A percentile compares a stretch with the other conserved stretches of the same genome.
phyloP scores from a whole-genome alignment of 306 rosid genomes.

The Medicago truncatula region DNA sequence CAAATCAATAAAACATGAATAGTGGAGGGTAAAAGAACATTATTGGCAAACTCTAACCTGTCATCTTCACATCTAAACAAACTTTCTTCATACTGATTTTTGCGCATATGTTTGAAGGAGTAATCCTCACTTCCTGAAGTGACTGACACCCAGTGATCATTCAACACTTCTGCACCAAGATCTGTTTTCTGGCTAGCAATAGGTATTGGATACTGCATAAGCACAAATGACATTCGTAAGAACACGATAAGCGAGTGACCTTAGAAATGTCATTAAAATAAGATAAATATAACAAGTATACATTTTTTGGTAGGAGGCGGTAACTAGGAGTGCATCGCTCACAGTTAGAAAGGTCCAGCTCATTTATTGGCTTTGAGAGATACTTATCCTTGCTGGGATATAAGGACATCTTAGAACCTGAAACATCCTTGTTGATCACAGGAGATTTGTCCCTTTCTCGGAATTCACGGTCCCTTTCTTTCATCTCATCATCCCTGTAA shows the following conservation, averaged over 20 bases:
- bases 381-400: constrained; percentile 93
- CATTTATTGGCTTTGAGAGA: constrained; percentile 86
- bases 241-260: constrained; percentile 37
- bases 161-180: constrained; percentile 82
- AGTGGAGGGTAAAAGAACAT: constrained; percentile 30
- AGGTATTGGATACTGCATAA: constrained; percentile 89
- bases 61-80: constrained; percentile 99
- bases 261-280: constrained; percentile 17
- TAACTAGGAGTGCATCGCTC: constrained; percentile 98
- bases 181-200: constrained; percentile 85
- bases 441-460: constrained; percentile 70
- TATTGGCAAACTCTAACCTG: constrained; percentile 63
- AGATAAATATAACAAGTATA: constrained; percentile 45
- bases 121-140: constrained; percentile 99
- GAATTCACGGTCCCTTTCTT: constrained; percentile 70
- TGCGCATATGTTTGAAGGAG: constrained; percentile 99
- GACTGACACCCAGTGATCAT: constrained; percentile 98
- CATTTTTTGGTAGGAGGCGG: constrained; percentile 91
- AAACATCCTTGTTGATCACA: constrained; percentile 64
- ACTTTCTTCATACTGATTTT: constrained; percentile 99
- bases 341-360: constrained; percentile 96
- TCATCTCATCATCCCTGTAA: constrained; percentile 69
- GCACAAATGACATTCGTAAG: constrained; percentile 24
- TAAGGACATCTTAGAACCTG: constrained; percentile 68
- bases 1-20: constrained; percentile 1